Evolutionary conservation across 23 red algal genomes (phyloP).

Genomic region (Gracilaria caudata): DNA sequence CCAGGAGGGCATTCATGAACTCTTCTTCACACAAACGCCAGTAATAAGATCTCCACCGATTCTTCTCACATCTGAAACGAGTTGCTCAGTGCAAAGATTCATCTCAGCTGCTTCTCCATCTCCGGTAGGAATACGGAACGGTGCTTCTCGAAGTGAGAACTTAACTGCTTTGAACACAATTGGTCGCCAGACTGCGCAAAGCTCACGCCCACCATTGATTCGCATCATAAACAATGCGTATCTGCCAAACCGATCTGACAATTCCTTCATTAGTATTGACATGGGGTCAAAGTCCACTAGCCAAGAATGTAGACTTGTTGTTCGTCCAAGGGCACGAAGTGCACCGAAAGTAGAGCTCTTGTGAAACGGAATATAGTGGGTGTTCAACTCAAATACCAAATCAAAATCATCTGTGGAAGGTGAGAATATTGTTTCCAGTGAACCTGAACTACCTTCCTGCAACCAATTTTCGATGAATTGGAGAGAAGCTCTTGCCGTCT

Average conservation of each 20-base stretch:
- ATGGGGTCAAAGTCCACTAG: slow-evolving; percentile 59
- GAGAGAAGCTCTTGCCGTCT: slow-evolving; percentile 10
- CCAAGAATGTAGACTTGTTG: slow-evolving; percentile 5
- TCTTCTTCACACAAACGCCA: not conserved
- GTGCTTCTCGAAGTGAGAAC: slow-evolving; percentile 52
- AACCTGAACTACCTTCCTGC: not conserved
- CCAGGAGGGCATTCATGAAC: not conserved
- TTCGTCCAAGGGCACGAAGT: slow-evolving; percentile 2
- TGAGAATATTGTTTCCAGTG: slow-evolving; percentile 37
- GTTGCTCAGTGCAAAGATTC: not conserved
- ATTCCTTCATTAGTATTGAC: slow-evolving; percentile 2
- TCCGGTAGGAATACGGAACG: slow-evolving; percentile 29
- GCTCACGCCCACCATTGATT: slow-evolving; percentile 8
- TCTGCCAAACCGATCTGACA: slow-evolving; percentile 39
- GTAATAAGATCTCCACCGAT: slow-evolving; percentile 27
- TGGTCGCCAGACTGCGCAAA: slow-evolving; percentile 68
- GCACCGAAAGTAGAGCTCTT: slow-evolving; percentile 9
- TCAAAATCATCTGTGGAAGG: slow-evolving; percentile 28
- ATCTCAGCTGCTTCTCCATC: not conserved
- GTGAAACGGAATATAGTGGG: slow-evolving; percentile 14
- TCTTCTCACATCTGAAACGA: slow-evolving; percentile 4
- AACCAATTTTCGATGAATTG: slow-evolving; percentile 31
- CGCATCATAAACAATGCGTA: slow-evolving; percentile 61
- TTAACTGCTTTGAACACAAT: not conserved
- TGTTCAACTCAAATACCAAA: slow-evolving; percentile 41